Conservation (phyloP, 2,329 filamentous ascomycete genomes). For the Fusarium ramigenum region DNA sequence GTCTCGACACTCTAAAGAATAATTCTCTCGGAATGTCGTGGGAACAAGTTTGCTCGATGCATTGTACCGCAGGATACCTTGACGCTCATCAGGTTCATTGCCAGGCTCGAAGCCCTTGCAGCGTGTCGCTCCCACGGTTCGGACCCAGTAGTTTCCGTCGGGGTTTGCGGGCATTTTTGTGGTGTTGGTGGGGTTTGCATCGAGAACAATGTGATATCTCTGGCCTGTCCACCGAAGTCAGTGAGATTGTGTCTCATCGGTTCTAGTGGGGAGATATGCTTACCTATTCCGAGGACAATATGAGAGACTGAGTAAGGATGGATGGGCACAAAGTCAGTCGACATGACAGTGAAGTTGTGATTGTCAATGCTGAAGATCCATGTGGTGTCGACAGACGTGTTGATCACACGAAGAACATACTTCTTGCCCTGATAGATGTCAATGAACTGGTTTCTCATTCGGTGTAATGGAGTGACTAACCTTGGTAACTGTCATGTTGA, state of each 20-base stretch:
- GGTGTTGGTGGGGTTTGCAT: not conserved
- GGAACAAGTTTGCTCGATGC: not conserved
- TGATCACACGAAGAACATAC: not conserved
- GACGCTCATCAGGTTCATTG: not conserved
- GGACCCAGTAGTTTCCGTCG: not conserved
- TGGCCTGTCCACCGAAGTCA: not conserved
- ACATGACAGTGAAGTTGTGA: not conserved
- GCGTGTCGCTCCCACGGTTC: not conserved
- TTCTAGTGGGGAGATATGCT: too few species aligned
- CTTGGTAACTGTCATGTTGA: constrained; percentile 8
- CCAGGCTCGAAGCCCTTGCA: not conserved
- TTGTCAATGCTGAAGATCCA: constrained; percentile 2
- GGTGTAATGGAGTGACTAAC: accelerated
- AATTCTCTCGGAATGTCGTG: not conserved
- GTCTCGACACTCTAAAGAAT: not conserved
- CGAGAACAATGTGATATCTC: not conserved
- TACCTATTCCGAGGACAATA: not conserved
- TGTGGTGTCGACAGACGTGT: not conserved
- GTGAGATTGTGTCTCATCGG: accelerated
- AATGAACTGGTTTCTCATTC: accelerated
- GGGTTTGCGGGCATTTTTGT: not conserved
- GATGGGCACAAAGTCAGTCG: not conserved
- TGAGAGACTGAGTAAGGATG: not conserved
- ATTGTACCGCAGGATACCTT: not conserved
- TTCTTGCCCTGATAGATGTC: not conserved